These are phyloP conservation scores for Melampsora medusae DNA, from an alignment of 1,284 basidiomycete genomes.

Conservation along the genomic window DNA sequence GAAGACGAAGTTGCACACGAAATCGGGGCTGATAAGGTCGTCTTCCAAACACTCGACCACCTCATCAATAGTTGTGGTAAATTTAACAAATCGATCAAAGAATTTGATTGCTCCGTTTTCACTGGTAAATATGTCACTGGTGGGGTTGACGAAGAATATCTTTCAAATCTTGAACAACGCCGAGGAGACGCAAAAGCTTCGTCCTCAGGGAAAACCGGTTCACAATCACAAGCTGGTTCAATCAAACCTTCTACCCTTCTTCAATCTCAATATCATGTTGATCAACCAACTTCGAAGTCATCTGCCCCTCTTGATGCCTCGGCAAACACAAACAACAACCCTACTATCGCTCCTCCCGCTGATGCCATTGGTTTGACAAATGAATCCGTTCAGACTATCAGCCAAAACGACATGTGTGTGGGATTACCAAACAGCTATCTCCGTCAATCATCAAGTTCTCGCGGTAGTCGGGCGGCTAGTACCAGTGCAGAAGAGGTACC, in stretches of 20 bases:
- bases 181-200: conserved; percentile 67
- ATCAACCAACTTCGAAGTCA: neutral
- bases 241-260: conserved; percentile 15
- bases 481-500: conserved; percentile 12
- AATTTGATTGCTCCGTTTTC: conserved; percentile 97
- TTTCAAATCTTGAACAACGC: conserved; percentile 71
- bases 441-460: neutral
- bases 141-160: conserved; percentile 83
- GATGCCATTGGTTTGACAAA: conserved; percentile 33
- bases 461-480: conserved; percentile 24
- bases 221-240: conserved; percentile 15
- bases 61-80: conserved; percentile 82
- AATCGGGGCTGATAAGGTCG: conserved; percentile 93
- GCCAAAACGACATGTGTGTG: conserved; percentile 21
- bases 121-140: conserved; percentile 96
- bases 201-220: conserved; percentile 5
- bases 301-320: conserved; percentile 18
- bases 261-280: no score
- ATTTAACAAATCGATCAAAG: conserved; percentile 74
- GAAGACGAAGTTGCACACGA: conserved; percentile 72
- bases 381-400: conserved; percentile 10
- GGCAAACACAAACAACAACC: no score
- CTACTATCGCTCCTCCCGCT: conserved; percentile 9
- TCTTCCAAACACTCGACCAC: conserved; percentile 93
- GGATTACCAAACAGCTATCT: conserved; percentile 26